Evolutionary conservation across 257 asterid species (phyloP).

Genomic region (Nicotiana sylvestris): DNA sequence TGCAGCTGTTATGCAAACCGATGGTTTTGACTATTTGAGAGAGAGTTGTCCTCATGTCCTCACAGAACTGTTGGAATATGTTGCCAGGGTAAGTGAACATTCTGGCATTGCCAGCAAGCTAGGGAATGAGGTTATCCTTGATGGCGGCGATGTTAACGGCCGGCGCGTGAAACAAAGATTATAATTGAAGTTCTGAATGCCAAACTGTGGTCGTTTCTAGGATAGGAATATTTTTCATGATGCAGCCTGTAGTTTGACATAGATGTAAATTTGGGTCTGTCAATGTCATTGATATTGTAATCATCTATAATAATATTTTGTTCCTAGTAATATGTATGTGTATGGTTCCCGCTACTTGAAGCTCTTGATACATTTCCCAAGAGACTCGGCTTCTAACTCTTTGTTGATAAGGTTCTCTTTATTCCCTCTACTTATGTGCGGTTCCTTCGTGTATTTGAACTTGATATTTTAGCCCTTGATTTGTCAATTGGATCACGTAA

Average conservation of each 20-base stretch:
- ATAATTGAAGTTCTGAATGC: constrained; percentile 19
- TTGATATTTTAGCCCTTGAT: background rate
- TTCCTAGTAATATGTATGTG: background rate
- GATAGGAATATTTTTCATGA: background rate
- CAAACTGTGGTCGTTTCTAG: background rate
- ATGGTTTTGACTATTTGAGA: constrained; percentile 81
- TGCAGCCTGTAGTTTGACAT: constrained; percentile 7
- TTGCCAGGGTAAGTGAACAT: constrained; percentile 75
- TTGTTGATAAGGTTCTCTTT: background rate
- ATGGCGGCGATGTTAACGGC: constrained; percentile 69
- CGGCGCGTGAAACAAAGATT: constrained; percentile 90
- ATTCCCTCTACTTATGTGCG: background rate
- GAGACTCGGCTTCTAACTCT: background rate
- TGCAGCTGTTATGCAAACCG: constrained; percentile 98
- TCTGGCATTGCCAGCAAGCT: constrained; percentile 48
- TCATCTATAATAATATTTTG: background rate
- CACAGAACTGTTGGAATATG: constrained; percentile 78
- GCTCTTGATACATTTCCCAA: background rate
- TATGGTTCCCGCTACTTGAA: background rate
- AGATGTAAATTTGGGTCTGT: constrained; percentile 10
- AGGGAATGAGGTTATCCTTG: constrained; percentile 49
- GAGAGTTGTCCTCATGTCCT: constrained; percentile 87
- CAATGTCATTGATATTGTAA: background rate
- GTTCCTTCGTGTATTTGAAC: background rate
- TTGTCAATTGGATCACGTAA: background rate